Percentiles rank a stretch among this genome's conserved stretches.
Conservation (phyloP, 2,329 filamentous ascomycete genomes). For the Penicillium sp. region DNA sequence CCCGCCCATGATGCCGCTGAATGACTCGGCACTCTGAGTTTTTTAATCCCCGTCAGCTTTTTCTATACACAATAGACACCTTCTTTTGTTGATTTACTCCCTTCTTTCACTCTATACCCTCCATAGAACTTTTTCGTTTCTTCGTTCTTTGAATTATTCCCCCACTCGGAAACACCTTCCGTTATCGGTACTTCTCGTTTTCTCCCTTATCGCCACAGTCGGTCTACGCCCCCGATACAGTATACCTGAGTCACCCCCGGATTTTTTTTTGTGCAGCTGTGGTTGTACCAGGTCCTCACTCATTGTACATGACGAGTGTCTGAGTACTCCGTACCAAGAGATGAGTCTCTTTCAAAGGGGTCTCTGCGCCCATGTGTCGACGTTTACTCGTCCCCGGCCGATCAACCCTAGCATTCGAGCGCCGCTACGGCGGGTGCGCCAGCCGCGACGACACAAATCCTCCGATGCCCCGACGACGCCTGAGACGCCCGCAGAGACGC, state of each 20-base stretch:
- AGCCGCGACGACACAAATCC: constrained; percentile 29
- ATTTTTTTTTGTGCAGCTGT: background rate
- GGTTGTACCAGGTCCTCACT: background rate
- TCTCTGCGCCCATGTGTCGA: constrained; percentile 17
- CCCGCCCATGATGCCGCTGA: background rate
- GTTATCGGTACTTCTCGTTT: constrained; percentile 18
- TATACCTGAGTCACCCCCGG: constrained; percentile 7
- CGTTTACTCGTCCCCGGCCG: constrained; percentile 23
- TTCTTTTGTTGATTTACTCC: background rate
- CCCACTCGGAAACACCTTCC: constrained; percentile 14
- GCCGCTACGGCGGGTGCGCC: constrained; percentile 27
- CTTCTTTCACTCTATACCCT: background rate
- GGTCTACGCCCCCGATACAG: constrained; percentile 9
- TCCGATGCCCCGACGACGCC: constrained; percentile 18
- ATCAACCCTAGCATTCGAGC: constrained; percentile 22
- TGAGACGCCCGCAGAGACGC: constrained; percentile 12
- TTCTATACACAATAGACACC: background rate
- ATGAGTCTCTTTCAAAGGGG: constrained; percentile 30
- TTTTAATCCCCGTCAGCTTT: constrained; percentile 22
- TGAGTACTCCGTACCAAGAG: constrained; percentile 16
- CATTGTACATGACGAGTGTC: constrained; percentile 14
- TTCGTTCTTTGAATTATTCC: background rate
- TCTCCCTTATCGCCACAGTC: constrained; percentile 30
- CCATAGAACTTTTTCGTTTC: background rate
- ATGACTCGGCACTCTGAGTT: constrained; percentile 12